A percentile compares a stretch with the other conserved stretches of the same genome.
phyloP scores from a whole-genome alignment of 2,329 filamentous ascomycete genomes.

The Plectosphaerella cucumerina region DNA sequence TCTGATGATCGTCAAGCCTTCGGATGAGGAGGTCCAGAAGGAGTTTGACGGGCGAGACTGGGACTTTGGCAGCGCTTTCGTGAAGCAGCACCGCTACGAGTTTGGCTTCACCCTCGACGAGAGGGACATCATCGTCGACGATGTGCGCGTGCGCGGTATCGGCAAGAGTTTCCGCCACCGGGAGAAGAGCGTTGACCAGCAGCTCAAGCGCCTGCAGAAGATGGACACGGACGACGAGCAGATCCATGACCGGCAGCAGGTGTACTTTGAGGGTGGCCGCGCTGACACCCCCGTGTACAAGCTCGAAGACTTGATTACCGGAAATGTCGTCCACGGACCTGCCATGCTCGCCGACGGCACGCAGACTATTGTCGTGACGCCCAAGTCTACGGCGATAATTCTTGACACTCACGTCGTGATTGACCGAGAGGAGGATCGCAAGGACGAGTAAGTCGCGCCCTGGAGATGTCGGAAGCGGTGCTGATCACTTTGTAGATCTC shows the following conservation, averaged over 20 bases:
- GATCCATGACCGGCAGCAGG: conserved; percentile 50
- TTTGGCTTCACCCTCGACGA: conserved; percentile 87
- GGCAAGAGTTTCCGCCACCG: conserved; percentile 80
- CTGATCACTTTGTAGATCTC: conserved; percentile 10
- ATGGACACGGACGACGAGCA: conserved; percentile 55
- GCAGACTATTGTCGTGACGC: conserved; percentile 88
- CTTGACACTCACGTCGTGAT: conserved; percentile 35
- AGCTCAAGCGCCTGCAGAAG: conserved; percentile 66
- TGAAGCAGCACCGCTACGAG: conserved; percentile 84
- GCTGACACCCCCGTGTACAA: conserved; percentile 78
- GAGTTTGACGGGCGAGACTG: conserved; percentile 64
- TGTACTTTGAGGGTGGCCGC: conserved; percentile 83
- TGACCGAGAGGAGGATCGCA: conserved; percentile 7
- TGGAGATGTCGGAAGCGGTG: not conserved
- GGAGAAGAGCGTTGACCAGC: conserved; percentile 79
- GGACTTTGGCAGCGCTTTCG: conserved; percentile 81
- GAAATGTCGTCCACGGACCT: conserved; percentile 71
- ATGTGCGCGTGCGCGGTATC: conserved; percentile 82
- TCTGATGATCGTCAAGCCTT: conserved; percentile 80
- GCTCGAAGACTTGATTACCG: conserved; percentile 67
- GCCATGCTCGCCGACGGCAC: conserved; percentile 84
- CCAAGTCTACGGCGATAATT: conserved; percentile 69
- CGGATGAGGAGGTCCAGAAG: conserved; percentile 53
- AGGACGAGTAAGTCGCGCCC: conserved; percentile 22
- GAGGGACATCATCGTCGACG: conserved; percentile 84